phyloP scores from a whole-genome alignment of 2,329 filamentous ascomycete species.

The Penicillium thymicola region DNA sequence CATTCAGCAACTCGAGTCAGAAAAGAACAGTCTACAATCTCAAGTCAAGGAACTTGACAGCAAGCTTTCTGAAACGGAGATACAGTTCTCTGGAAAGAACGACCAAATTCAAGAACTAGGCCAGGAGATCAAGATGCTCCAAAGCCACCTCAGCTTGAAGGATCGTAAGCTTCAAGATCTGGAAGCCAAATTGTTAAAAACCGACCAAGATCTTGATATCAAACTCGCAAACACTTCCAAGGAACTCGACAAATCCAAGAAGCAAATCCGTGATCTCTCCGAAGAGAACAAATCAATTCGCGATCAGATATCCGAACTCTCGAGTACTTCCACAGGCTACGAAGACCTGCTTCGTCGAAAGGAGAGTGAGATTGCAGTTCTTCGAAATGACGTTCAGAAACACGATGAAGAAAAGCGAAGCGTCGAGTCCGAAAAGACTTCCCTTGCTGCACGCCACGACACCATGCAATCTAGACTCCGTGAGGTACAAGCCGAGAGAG shows the following conservation, averaged over 20 bases:
- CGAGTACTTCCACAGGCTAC: slow-evolving; percentile 88
- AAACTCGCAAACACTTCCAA: slow-evolving; percentile 76
- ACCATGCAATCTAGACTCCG: slow-evolving; percentile 71
- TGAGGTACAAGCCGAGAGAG: slow-evolving; percentile 82
- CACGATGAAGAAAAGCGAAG: slow-evolving; percentile 75
- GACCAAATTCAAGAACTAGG: slow-evolving; percentile 72
- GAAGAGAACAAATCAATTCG: slow-evolving; percentile 81
- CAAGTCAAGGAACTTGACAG: slow-evolving; percentile 67
- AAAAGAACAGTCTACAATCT: slow-evolving; percentile 71
- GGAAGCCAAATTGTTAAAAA: slow-evolving; percentile 76
- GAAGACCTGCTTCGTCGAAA: slow-evolving; percentile 91
- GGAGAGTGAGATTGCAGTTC: slow-evolving; percentile 83
- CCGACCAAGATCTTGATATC: slow-evolving; percentile 83
- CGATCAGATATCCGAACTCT: slow-evolving; percentile 79
- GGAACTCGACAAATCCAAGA: slow-evolving; percentile 70
- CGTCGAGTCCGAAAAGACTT: slow-evolving; percentile 74
- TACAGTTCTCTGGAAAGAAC: slow-evolving; percentile 68
- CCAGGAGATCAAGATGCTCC: slow-evolving; percentile 84
- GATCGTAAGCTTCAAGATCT: slow-evolving; percentile 86
- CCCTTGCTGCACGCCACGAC: slow-evolving; percentile 72
- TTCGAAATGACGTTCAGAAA: slow-evolving; percentile 80
- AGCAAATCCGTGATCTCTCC: slow-evolving; percentile 70
- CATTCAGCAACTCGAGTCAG: slow-evolving; percentile 78
- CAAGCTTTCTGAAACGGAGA: slow-evolving; percentile 67
- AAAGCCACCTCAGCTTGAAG: slow-evolving; percentile 84